Evolutionary conservation across 2,329 filamentous ascomycete genomes (phyloP).

Genomic region (Claviceps pazoutovae): DNA sequence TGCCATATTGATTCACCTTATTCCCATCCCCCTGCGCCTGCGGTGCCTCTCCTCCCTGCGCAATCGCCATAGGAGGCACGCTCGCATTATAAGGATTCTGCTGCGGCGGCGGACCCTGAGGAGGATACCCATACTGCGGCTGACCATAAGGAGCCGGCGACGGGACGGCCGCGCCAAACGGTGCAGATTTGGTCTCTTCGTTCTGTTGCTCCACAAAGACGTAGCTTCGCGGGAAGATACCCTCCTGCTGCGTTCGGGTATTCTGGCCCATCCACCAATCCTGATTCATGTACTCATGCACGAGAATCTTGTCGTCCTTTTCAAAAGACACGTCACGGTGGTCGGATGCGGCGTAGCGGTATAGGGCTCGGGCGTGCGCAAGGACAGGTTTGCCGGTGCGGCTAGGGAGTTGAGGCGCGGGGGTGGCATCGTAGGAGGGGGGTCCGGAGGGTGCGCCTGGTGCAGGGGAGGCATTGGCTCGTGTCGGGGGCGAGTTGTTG

Average conservation of each 20-base stretch:
- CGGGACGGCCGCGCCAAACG: slow-evolving; percentile 20
- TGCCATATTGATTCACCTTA: slow-evolving; percentile 63
- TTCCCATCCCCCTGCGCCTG: slow-evolving; percentile 28
- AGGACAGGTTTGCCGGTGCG: slow-evolving; percentile 43
- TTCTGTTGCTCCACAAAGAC: slow-evolving; percentile 63
- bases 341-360: slow-evolving; percentile 67
- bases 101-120: slow-evolving; percentile 28
- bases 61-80: slow-evolving; percentile 62
- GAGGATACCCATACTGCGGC: slow-evolving; percentile 16
- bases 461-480: slow-evolving; percentile 9
- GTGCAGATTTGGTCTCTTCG: slow-evolving; percentile 24
- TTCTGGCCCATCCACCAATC: slow-evolving; percentile 96
- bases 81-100: slow-evolving; percentile 53
- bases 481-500: slow-evolving; percentile 6
- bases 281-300: slow-evolving; percentile 86
- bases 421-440: slow-evolving; percentile 37
- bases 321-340: slow-evolving; percentile 70
- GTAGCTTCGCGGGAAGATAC: slow-evolving; percentile 91
- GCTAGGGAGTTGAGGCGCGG: slow-evolving; percentile 27
- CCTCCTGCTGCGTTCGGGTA: slow-evolving; percentile 66
- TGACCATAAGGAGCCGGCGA: slow-evolving; percentile 20
- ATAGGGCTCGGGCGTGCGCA: slow-evolving; percentile 65
- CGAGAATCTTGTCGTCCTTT: slow-evolving; percentile 64
- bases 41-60: slow-evolving; percentile 33
- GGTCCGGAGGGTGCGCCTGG: slow-evolving; percentile 37